Base-by-base conservation (phyloP, 345 rosid genomes). In the Gossypium rotundifolium region DNA sequence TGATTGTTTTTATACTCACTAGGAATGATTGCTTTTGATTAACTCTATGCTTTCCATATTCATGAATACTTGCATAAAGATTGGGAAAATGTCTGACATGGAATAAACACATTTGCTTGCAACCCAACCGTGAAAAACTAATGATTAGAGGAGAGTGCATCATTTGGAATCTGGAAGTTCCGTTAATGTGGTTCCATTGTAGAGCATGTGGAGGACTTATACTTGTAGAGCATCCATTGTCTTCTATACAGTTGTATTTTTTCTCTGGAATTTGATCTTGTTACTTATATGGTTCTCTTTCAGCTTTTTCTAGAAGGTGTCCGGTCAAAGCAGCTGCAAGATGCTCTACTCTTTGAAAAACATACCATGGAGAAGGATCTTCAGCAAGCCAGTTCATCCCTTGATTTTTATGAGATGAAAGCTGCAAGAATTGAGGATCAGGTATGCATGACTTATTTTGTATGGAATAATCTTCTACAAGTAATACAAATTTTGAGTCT, bases 261-360 rank as follows among this genome's bases (percentile, higher is more conserved):
- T 14, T 27, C 16, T 25, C 13, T 51, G 22, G 69, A 73, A 55
- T 27, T 74, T 76, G 79, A 76, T 74, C 58, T 79, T 71, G 73
- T 65, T 49, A 27, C 45, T 79, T 76, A 48, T 13, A 12, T 61
- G 65, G 45, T 77, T 71, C 73, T 81, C 77, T 76, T 82, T 74
- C 86, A 96, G 99, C 96, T 96, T 77, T 86, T 86, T 80, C 74
- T 93, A 81, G 99, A 96, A 81, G 91, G 95, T 70, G 78, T 88
- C 66, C 83, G 79, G 62, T 91, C 98, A 38, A 93, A 87, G 77
- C 97, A 96, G 80, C 76, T 84, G 82, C 91, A 78, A 76, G 91
- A 87, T 78, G 75, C 91, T 75, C 80, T 90, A 48, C 81, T 76
- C 22, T 83, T 87, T 64, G 96, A 93, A 67, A 96, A 88, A 69